Conservation (phyloP, 2,329 filamentous ascomycete genomes). For the Fusarium bulbicola region DNA sequence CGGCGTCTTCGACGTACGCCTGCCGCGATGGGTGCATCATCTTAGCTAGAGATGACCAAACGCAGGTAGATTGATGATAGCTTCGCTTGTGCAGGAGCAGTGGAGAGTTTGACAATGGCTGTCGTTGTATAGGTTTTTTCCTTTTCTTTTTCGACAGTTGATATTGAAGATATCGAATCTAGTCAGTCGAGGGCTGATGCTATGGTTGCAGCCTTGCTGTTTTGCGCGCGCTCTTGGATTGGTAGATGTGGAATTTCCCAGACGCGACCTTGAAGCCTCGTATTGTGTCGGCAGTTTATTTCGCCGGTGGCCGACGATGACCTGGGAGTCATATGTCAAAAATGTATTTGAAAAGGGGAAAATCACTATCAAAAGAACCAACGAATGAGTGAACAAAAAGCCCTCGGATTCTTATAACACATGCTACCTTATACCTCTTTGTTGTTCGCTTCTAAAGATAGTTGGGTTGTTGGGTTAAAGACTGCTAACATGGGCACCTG, state of each 20-base stretch:
- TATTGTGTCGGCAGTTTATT: slow-evolving; percentile 39
- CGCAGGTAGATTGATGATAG: neutral
- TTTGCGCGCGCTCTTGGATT: slow-evolving; percentile 27
- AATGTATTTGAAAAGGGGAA: neutral
- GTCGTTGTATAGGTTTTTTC: neutral
- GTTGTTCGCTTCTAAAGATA: neutral
- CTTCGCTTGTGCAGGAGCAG: neutral
- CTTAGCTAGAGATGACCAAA: slow-evolving; percentile 39
- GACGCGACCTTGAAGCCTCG: slow-evolving; percentile 21
- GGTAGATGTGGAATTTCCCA: slow-evolving; percentile 39
- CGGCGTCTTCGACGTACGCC: slow-evolving; percentile 90
- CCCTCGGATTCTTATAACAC: too few species aligned
- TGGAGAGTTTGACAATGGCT: neutral
- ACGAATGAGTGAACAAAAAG: neutral
- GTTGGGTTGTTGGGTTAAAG: neutral
- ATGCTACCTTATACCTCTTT: neutral
- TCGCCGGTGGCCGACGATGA: slow-evolving; percentile 34
- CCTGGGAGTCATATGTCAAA: neutral
- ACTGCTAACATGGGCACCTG: too few species aligned
- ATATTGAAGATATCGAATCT: neutral
- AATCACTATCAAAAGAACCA: neutral
- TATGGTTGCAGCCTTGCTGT: slow-evolving; percentile 19
- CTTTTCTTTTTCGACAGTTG: neutral
- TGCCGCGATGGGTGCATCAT: slow-evolving; percentile 89
- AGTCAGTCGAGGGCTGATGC: neutral